Evolutionary conservation across 306 rosid genomes (phyloP), one percentile per base, ranked within the genome.

Genomic region (Datisca glomerata): DNA sequence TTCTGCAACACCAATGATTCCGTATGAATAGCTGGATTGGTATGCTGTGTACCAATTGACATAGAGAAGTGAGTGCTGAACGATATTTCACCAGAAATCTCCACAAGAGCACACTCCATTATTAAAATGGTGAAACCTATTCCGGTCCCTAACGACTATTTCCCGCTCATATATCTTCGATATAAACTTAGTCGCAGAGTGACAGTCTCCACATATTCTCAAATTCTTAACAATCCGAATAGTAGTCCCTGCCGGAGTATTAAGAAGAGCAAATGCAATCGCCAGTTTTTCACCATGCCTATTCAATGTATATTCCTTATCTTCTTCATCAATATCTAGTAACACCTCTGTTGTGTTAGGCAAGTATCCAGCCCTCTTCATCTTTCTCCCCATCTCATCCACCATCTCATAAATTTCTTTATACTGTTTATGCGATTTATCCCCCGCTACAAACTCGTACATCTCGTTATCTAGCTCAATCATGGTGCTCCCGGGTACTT

Each of bases 251-350:
- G 80, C 78, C 3, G 68, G 78, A 1, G 94, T 79, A 12, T 66
- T 76, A 32, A 82, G 49, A 45, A 86, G 85, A 47, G 85, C 85
- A 45, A 81, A 86, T 38, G 96, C 96, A 47, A 86, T 81, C 12
- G 96, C 96, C 49, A 86, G 73, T 55, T 82, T 86, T 69, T 86
- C 96, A 67, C 96, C 76, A 41, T 86, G 96, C 56, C 70, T 67
- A 56, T 69, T 46, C 49, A 82, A 53, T 56, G 78, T 76, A 67
- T 74, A 93, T 60, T 75, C 93, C 53, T 86, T 86, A 44, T 86
- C 96, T 57, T 79, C 94, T 51, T 86, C 94, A 21, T 81, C 79
- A 46, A 86, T 82, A 51, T 86, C 94, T 55, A 78, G 85, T 57
- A 86, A 53, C 8, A 82, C 93, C 33, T 86, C 81, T 33, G 92